Percentiles rank a stretch among this genome's conserved stretches.
These are phyloP conservation scores for Theileria equi DNA, from an alignment of 169 alveolate species.

Conservation along the genomic window DNA sequence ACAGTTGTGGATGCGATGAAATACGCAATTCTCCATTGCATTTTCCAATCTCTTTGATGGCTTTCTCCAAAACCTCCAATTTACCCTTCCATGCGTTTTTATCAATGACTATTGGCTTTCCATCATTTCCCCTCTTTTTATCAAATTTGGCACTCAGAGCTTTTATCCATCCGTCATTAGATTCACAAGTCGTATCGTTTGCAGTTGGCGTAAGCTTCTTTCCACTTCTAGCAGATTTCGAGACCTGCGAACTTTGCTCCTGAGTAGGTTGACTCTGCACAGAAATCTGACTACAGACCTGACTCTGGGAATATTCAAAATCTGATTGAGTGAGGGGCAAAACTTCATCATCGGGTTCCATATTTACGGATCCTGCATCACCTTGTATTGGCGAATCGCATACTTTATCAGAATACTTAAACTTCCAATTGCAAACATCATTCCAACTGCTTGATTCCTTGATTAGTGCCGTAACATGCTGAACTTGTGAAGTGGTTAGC, in stretches of 20 bases:
- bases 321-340: no score
- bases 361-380: no score
- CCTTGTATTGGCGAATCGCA: not conserved
- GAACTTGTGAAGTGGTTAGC: constrained; percentile 17
- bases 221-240: not conserved
- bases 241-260: no score
- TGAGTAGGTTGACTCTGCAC: no score
- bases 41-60: not conserved
- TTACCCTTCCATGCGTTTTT: constrained; percentile 55
- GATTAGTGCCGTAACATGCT: constrained; percentile 39
- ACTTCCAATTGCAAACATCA: constrained; percentile 20
- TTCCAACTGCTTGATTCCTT: constrained; percentile 45
- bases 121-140: constrained; percentile 1
- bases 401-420: not conserved
- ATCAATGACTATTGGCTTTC: constrained; percentile 8
- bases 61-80: not conserved
- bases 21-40: constrained; percentile 25
- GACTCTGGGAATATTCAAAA: no score
- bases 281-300: no score
- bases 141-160: not conserved
- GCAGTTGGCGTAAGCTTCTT: not conserved
- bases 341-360: no score
- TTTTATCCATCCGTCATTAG: not conserved
- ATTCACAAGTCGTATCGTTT: not conserved
- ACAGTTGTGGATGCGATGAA: constrained; percentile 6